Conservation (phyloP, 1,284 basidiomycete genomes). For the Phenoliferia sp. region DNA sequence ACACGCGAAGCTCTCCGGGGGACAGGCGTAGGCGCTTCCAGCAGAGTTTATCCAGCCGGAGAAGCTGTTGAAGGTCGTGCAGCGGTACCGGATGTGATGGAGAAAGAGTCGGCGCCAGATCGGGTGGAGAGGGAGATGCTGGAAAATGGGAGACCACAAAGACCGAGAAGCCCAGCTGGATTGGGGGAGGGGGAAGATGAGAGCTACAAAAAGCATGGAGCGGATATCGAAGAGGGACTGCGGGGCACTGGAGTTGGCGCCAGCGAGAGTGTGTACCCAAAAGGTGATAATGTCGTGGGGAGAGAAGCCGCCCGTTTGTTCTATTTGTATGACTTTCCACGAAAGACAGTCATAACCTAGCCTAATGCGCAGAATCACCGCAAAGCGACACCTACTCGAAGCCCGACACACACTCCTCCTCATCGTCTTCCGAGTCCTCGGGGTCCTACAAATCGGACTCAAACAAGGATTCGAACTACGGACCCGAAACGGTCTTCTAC, state of each 20-base stretch:
- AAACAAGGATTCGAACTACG: neutral
- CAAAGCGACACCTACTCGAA: neutral
- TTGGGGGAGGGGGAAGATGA: neutral
- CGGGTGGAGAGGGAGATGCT: conserved; percentile 14
- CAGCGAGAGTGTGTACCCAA: neutral
- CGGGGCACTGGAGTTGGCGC: neutral
- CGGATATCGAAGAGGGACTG: neutral
- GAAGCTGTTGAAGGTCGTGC: neutral
- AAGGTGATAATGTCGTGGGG: neutral
- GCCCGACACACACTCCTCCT: neutral
- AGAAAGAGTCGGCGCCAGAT: neutral
- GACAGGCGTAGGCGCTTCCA: conserved; percentile 3
- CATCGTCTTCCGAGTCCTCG: neutral
- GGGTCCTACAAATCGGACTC: neutral
- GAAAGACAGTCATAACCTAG: neutral
- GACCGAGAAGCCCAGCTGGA: too few relatives aligned
- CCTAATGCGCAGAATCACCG: neutral
- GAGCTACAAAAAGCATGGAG: neutral
- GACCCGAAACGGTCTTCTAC: conserved; percentile 20
- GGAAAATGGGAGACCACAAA: too few relatives aligned
- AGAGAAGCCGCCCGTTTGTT: neutral
- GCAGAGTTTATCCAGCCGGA: neutral
- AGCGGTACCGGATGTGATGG: neutral
- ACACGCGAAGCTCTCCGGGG: neutral
- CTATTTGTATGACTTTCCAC: neutral